A percentile compares a stretch with the other conserved stretches of the same genome.
These are phyloP conservation scores for Rhodocollybia butyracea DNA, from an alignment of 768 basidiomycete species.

Conservation along the genomic window DNA sequence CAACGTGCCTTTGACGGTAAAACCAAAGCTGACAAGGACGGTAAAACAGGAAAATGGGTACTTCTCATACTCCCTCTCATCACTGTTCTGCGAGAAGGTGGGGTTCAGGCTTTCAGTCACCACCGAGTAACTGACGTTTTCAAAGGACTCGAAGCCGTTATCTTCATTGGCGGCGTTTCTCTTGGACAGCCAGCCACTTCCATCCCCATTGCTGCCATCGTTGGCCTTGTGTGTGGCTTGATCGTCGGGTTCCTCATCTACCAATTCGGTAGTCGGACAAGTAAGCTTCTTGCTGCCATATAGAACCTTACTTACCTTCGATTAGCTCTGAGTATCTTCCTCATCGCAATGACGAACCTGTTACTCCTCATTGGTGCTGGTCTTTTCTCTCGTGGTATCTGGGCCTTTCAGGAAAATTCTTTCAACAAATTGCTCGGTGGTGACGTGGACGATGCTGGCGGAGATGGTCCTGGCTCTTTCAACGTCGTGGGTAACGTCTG, in stretches of 20 bases:
- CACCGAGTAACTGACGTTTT: neutral
- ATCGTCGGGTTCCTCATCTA: slow-evolving; percentile 76
- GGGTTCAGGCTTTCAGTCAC: neutral
- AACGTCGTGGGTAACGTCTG: slow-evolving; percentile 81
- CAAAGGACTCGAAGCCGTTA: slow-evolving; percentile 79
- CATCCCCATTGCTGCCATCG: slow-evolving; percentile 88
- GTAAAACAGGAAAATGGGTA: slow-evolving; percentile 72
- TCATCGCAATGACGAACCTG: slow-evolving; percentile 88
- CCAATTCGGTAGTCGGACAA: slow-evolving; percentile 69
- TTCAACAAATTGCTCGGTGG: slow-evolving; percentile 70
- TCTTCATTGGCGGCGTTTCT: slow-evolving; percentile 93
- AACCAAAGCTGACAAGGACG: slow-evolving; percentile 35
- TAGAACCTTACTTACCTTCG: slow-evolving; percentile 6
- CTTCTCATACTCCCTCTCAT: slow-evolving; percentile 88
- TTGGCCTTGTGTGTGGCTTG: slow-evolving; percentile 77
- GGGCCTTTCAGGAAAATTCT: slow-evolving; percentile 65
- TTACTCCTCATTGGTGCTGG: slow-evolving; percentile 93
- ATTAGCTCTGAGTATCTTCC: slow-evolving; percentile 75
- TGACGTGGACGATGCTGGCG: slow-evolving; percentile 63
- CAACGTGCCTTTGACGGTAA: slow-evolving; percentile 64
- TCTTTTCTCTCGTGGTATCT: slow-evolving; percentile 78
- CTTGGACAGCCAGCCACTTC: slow-evolving; percentile 78
- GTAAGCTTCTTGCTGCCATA: slow-evolving; percentile 32
- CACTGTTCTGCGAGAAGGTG: slow-evolving; percentile 91
- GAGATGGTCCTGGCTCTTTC: slow-evolving; percentile 84